Evolutionary conservation across 1,139 yeast species (phyloP), one percentile per base, ranked within the genome.

Genomic region (Pichia cactophila): DNA sequence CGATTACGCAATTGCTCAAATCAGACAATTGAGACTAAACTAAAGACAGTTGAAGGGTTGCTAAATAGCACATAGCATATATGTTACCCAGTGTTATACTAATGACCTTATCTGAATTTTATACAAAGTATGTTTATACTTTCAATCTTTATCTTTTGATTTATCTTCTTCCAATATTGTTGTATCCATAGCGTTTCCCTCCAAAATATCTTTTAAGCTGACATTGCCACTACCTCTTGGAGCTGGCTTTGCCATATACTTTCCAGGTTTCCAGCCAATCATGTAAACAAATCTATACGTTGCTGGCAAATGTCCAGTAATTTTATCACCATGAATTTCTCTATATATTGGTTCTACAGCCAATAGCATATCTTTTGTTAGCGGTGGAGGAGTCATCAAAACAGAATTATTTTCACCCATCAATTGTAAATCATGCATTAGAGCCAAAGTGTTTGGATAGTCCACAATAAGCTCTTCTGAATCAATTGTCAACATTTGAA

Each of bases 381-480:
- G 64, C 31, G 69, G 66, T 11, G 75, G 72, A 5, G 84, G 75
- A 41, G 87, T 69, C 43, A 80, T 71, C 44, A 77, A 64, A 33
- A 82, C 81, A 1, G 94, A 81, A 61, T 86, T 87, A 53, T 83
- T 83, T 63, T 87, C 96, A 5, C 96, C 96, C 95, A 86, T 86
- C 23, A 78, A 69, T 59, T 84, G 88, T 40, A 87, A 66, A 58
- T 87, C 95, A 50, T 77, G 78, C 68, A 87, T 72, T 41, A 87
- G 67, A 2, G 87, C 73, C 46, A 78, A 72, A 44, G 85, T 71
- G 60, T 83, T 85, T 0, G 95, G 96, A 58, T 82, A 87, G n/a
- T 85, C 86, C 10, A 87, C 89, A 6, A 85, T 78, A 33, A 87
- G 78, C 61, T 87, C 95, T 60, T 87, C 95, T 5, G 87, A 84